phyloP scores from a whole-genome alignment of 83 land plant genomes.

The Thuja plicata region DNA sequence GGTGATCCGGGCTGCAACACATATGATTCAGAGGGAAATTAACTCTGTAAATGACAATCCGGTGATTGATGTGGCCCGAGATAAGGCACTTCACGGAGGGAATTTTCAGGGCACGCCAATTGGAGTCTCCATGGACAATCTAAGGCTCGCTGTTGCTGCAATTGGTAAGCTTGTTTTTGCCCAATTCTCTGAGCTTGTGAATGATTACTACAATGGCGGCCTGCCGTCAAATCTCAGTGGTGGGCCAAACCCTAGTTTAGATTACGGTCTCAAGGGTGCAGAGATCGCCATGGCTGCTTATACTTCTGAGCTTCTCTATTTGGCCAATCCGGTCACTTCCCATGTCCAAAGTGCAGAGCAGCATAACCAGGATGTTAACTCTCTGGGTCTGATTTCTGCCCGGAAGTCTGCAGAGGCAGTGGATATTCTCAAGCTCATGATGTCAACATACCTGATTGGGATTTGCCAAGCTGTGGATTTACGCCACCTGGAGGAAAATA shows the following conservation, averaged over 20 bases:
- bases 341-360: slow-evolving; percentile 81
- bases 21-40: too few species aligned
- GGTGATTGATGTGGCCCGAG: too few species aligned
- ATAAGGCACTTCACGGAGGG: too few species aligned
- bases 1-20: too few species aligned
- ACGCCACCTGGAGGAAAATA: slow-evolving; percentile 63
- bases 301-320: slow-evolving; percentile 65
- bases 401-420: slow-evolving; percentile 66
- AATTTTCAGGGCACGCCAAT: too few species aligned
- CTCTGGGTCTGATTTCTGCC: slow-evolving; percentile 62
- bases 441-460: slow-evolving; percentile 50
- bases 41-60: too few species aligned
- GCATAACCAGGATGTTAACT: slow-evolving; percentile 75
- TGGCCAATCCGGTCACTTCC: slow-evolving; percentile 68
- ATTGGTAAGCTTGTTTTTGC: slow-evolving; percentile 75
- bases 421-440: slow-evolving; percentile 68
- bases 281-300: slow-evolving; percentile 79
- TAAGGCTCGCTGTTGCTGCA: slow-evolving; percentile 4
- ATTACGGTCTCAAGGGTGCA: slow-evolving; percentile 71
- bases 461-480: slow-evolving; percentile 68
- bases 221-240: slow-evolving; percentile 68
- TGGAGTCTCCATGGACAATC: too few species aligned
- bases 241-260: slow-evolving; percentile 60
- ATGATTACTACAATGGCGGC: slow-evolving; percentile 72
- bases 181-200: slow-evolving; percentile 68